Conservation (phyloP, 2,329 filamentous ascomycete genomes). For the Nigrospora osmanthi region DNA sequence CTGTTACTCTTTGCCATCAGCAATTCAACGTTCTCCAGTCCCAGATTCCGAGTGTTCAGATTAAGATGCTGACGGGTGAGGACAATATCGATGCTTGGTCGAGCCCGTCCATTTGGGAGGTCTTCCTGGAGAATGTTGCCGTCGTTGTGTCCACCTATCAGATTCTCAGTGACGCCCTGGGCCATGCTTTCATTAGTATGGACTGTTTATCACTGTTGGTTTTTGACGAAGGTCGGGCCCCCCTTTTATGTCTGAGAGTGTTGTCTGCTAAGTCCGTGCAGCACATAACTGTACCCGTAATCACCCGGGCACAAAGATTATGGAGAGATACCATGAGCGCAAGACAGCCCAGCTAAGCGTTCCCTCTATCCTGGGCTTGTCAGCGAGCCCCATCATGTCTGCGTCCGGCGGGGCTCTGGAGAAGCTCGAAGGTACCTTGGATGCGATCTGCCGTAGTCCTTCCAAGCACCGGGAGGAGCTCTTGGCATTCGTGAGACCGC, state of each 20-base stretch:
- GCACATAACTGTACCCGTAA: constrained; percentile 67
- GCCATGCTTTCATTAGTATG: constrained; percentile 66
- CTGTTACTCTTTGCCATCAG: constrained; percentile 58
- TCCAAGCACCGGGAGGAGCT: constrained; percentile 63
- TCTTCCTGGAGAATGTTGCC: constrained; percentile 52
- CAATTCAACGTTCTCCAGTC: constrained; percentile 52
- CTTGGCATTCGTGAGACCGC: constrained; percentile 59
- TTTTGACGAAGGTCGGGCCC: constrained; percentile 68
- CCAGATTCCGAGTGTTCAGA: constrained; percentile 52
- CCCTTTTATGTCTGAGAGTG: too few relatives aligned
- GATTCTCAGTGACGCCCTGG: constrained; percentile 65
- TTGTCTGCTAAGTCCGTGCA: constrained; percentile 22
- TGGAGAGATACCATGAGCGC: constrained; percentile 59
- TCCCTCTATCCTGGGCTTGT: constrained; percentile 70
- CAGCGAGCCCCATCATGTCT: constrained; percentile 68
- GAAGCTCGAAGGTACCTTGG: constrained; percentile 60
- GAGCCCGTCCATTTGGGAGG: constrained; percentile 57
- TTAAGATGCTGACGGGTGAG: constrained; percentile 57
- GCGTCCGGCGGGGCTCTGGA: constrained; percentile 47
- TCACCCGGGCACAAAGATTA: constrained; percentile 61
- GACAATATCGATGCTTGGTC: constrained; percentile 71
- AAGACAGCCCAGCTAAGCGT: constrained; percentile 28
- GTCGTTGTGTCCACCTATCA: constrained; percentile 75
- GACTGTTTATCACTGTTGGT: constrained; percentile 58
- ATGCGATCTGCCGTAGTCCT: constrained; percentile 63